Evolutionary conservation across 257 asterid species (phyloP), one percentile per base, ranked within the genome.

Genomic region (Fraxinus cuspidata): DNA sequence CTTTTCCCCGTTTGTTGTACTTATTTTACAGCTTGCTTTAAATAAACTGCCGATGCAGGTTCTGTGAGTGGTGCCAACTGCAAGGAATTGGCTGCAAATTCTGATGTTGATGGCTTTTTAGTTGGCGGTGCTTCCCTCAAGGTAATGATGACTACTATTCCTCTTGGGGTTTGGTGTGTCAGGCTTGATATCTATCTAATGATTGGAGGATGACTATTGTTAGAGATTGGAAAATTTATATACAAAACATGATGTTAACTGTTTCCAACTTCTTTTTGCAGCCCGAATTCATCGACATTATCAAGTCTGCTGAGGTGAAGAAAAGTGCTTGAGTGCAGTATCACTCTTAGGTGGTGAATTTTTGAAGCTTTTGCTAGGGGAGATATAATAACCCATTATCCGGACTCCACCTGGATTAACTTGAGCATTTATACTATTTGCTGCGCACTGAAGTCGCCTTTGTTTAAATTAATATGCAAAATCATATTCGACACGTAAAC

Each of bases 41-140:
- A 80, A 67, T 70, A 71, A 28, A 63, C 28, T 63, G 53, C n/a
- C 19, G 0, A 47, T 79, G 79, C 86, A 92, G 96, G 97, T 64
- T 92, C 97, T 70, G 97, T 92, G 78, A 92, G 80, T 78, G 97
- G 94, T 78, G 94, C 85, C 83, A 92, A 92, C 88, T 87, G 96
- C 91, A 91, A 90, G 85, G 96, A 90, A 79, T 84, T 92, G 82
- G 96, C 87, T 40, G 91, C 60, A 73, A 88, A 91, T 71, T 74
- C 97, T 3, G 97, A 91, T 78, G 73, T 92, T 32, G 97, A 92
- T 77, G 97, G 97, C 73, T 92, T 92, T 68, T 91, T 92, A 71
- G 97, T 92, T 32, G 96, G 97, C 23, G 97, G 97, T 78, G 97
- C 97, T 80, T 92, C 97, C 40, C 86, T 92, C 2, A 92, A 92